phyloP scores from a whole-genome alignment of 192 early-diverging fungal species.

The Jimgerdemannia lactiflua region DNA sequence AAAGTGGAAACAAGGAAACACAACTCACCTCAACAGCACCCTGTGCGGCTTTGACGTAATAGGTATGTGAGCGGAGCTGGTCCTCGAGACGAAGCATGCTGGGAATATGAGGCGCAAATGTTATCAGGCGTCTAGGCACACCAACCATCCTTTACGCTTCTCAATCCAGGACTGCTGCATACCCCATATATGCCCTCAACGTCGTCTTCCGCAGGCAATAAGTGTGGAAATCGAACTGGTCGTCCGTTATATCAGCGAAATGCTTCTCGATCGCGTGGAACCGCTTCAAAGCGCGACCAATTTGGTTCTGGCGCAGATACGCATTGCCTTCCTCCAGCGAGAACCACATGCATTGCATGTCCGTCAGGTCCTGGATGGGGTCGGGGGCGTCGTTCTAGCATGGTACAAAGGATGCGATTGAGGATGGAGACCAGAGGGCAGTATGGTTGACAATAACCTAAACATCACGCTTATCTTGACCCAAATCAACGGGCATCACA shows the following conservation, averaged over 20 bases:
- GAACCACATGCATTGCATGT: conserved; percentile 96
- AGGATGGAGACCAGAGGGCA: neutral
- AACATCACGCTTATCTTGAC: neutral
- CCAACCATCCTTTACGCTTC: too few relatives aligned
- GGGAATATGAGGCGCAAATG: neutral
- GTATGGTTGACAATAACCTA: too few relatives aligned
- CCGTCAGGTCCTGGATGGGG: conserved; percentile 76
- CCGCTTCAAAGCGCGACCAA: conserved; percentile 84
- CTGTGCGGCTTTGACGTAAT: conserved; percentile 71
- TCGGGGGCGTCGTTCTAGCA: conserved; percentile 57
- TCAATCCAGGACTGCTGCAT: conserved; percentile 18
- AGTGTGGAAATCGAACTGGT: conserved; percentile 96
- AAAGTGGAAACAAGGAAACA: too few relatives aligned
- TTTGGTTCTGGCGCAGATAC: conserved; percentile 61
- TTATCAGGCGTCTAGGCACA: too few relatives aligned
- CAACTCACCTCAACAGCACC: conserved; percentile 67
- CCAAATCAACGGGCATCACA: too few relatives aligned
- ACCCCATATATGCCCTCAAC: conserved; percentile 81
- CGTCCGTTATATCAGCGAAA: conserved; percentile 84
- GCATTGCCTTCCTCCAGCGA: conserved; percentile 73
- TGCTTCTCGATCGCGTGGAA: conserved; percentile 80
- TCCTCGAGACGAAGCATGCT: conserved; percentile 78
- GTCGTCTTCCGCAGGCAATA: conserved; percentile 92
- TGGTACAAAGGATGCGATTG: conserved; percentile 6
- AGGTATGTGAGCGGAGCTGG: conserved; percentile 63